phyloP scores from a whole-genome alignment of 495 filamentous ascomycete genomes.

The Penicillium robsamsonii region DNA sequence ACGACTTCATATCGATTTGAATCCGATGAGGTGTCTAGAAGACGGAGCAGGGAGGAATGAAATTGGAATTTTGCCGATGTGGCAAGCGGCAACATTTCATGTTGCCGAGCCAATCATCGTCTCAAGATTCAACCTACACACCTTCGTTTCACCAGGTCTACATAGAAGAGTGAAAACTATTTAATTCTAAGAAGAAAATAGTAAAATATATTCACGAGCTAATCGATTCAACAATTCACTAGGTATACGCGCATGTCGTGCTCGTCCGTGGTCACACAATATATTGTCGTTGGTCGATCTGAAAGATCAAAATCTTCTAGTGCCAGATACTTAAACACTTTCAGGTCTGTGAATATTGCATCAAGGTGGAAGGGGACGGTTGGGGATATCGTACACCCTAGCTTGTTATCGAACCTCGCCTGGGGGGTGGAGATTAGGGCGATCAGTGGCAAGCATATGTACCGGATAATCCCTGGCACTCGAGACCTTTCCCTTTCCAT shows the following conservation, averaged over 20 bases:
- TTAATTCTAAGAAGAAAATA: neutral
- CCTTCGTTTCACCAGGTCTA: neutral
- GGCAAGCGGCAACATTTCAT: neutral
- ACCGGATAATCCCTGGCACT: too few species aligned
- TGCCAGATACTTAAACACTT: too few species aligned
- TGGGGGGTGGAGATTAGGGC: neutral
- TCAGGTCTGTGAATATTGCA: too few species aligned
- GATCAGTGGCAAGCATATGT: neutral
- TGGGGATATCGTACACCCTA: neutral
- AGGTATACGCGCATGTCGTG: too few species aligned
- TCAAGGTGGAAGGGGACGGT: too few species aligned
- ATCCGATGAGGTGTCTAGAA: neutral
- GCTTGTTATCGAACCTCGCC: neutral
- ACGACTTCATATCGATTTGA: neutral
- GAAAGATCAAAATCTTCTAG: too few species aligned
- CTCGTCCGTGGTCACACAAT: too few species aligned
- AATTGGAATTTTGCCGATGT: neutral
- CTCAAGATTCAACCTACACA: neutral
- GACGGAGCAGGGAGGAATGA: neutral
- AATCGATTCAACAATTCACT: too few species aligned
- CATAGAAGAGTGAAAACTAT: neutral
- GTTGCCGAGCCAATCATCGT: conserved; percentile 7
- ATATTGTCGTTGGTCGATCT: too few species aligned
- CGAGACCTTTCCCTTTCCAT: too few species aligned
- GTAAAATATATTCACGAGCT: too few species aligned